Percentiles rank a stretch among this genome's conserved stretches.
Conservation (phyloP, 1,284 basidiomycete species). For the Rhodotorula sp. region DNA sequence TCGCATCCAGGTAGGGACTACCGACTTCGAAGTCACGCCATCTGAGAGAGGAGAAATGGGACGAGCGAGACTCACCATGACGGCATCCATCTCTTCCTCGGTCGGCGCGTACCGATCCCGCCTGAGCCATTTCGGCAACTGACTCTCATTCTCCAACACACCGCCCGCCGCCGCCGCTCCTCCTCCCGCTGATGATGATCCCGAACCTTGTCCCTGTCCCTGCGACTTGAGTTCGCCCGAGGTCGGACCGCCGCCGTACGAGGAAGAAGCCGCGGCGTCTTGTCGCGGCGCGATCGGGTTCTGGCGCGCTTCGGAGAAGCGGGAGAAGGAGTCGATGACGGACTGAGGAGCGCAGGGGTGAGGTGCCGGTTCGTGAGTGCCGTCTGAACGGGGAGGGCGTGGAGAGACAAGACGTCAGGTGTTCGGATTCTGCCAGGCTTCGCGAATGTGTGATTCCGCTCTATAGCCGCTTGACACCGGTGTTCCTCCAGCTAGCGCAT, state of each 20-base stretch:
- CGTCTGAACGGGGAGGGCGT: conserved; percentile 2
- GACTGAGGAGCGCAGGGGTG: conserved; percentile 39
- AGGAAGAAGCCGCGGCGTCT: neutral
- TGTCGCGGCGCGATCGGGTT: conserved; percentile 14
- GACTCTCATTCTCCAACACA: conserved; percentile 20
- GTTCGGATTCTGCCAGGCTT: too few relatives aligned
- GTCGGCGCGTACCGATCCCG: conserved; percentile 20
- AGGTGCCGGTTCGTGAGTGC: conserved; percentile 13
- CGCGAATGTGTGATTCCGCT: too few relatives aligned
- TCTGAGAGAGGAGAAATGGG: too few relatives aligned
- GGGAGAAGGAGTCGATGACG: conserved; percentile 31
- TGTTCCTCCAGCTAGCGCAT: too few relatives aligned
- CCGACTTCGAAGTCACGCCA: neutral
- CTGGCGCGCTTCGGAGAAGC: conserved; percentile 17
- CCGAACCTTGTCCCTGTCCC: neutral
- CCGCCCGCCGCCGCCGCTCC: neutral
- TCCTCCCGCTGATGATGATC: neutral
- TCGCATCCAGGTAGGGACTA: too few relatives aligned
- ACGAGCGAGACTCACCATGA: conserved; percentile 24
- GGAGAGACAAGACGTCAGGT: neutral
- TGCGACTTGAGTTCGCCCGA: neutral
- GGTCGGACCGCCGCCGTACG: conserved; percentile 17
- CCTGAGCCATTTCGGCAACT: conserved; percentile 30
- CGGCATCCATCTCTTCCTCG: conserved; percentile 35
- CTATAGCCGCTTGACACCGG: too few relatives aligned